Evolutionary conservation across 495 filamentous ascomycete species (phyloP).

Genomic region (Podospora sp.): DNA sequence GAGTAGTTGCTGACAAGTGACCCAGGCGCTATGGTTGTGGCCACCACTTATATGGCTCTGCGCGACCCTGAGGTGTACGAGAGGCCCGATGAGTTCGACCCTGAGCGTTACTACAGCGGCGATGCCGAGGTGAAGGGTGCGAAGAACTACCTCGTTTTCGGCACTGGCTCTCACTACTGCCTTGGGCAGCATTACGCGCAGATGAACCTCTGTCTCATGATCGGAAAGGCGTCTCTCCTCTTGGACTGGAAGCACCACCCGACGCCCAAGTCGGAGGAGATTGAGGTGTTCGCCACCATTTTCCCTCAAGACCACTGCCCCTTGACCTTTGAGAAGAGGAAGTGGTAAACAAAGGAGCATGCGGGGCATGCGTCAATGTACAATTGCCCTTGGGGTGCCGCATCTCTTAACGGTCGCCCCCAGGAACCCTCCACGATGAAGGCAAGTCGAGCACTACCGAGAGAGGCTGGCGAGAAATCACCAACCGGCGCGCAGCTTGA

Average conservation of each 20-base stretch:
- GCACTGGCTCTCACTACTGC: slow-evolving; percentile 95
- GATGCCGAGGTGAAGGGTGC: slow-evolving; percentile 81
- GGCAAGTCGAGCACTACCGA: not conserved
- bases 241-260: slow-evolving; percentile 89
- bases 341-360: slow-evolving; percentile 33
- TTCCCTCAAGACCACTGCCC: slow-evolving; percentile 82
- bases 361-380: not conserved
- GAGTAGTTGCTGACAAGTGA: not conserved
- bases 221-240: slow-evolving; percentile 90
- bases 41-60: slow-evolving; percentile 84
- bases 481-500: not conserved
- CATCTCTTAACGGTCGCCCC: not conserved
- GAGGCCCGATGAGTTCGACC: slow-evolving; percentile 84
- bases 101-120: slow-evolving; percentile 90
- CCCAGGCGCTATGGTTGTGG: slow-evolving; percentile 82
- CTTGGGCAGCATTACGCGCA: slow-evolving; percentile 94
- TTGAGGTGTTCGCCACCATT: slow-evolving; percentile 97
- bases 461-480: not conserved
- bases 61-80: slow-evolving; percentile 93
- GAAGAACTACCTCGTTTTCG: slow-evolving; percentile 98
- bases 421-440: not conserved
- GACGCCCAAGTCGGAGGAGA: slow-evolving; percentile 82
- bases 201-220: slow-evolving; percentile 83
- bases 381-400: not conserved
- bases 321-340: slow-evolving; percentile 60